These are phyloP conservation scores for Acanthamoeba sp. DNA, from an alignment of 208 protist genomes.

Conservation along the genomic window DNA sequence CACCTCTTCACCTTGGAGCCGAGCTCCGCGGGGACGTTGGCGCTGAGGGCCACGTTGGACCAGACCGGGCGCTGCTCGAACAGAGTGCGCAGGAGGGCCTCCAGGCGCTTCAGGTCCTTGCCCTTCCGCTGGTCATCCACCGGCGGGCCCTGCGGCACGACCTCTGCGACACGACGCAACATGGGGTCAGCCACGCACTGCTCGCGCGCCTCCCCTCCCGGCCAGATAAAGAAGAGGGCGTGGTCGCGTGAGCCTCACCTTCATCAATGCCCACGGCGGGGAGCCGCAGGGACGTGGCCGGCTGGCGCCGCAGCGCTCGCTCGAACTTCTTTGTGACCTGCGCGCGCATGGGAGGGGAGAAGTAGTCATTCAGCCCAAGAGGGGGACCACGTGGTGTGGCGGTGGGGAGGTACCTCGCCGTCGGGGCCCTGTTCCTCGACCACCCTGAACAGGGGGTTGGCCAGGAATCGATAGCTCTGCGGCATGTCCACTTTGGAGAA, in stretches of 20 bases:
- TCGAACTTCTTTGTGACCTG: constrained; percentile 52
- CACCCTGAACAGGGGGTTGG: not conserved
- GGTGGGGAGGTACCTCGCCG: not conserved
- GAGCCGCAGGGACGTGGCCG: not conserved
- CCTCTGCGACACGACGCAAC: not conserved
- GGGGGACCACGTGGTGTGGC: not conserved
- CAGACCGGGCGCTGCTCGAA: constrained; percentile 56
- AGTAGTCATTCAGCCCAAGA: not conserved
- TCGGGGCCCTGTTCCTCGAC: not conserved
- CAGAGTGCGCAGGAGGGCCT: not conserved
- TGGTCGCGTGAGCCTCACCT: not conserved
- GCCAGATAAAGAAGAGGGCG: too few relatives aligned
- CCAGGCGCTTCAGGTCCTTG: not conserved
- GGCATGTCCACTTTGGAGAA: constrained; percentile 53
- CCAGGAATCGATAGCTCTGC: constrained; percentile 34
- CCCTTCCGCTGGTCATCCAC: not conserved
- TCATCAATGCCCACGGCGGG: not conserved
- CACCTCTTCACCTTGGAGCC: constrained; percentile 17
- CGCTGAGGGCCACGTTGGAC: not conserved
- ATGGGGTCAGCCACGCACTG: too few relatives aligned
- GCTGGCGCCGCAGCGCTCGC: not conserved
- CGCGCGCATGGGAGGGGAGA: not conserved
- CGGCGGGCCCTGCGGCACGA: not conserved
- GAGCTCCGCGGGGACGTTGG: not conserved
- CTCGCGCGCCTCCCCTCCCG: too few relatives aligned